Evolutionary conservation across 2,329 filamentous ascomycete genomes (phyloP), one percentile per base, ranked within the genome.

Genomic region (Cladorrhinum sp.): DNA sequence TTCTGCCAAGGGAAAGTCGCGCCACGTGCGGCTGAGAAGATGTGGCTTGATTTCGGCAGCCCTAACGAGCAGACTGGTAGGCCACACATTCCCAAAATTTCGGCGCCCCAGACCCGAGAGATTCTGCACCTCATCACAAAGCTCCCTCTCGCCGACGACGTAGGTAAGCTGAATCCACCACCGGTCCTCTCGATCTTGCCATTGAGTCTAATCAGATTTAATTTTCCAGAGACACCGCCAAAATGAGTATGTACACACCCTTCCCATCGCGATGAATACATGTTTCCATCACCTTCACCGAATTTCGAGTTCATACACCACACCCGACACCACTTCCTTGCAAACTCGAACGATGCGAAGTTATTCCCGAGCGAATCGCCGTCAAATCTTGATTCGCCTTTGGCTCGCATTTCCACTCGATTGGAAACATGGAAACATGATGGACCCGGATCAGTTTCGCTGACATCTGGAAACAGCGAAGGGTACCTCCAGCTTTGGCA

Each of bases 401-500:
- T 18, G 18, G 4, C n/a, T 46, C 42, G 42, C 16, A 46, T 46
- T 16, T 46, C n/a, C 2, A 20, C 3, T 46, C 42, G 18, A 21
- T 56, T 16, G 55, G 33, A 42, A 52, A 55, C n/a, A 36, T 12
- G 39, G 28, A 46, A 23, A 50, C n/a, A 12, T 8, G 18, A 39
- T 20, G 54, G 14, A 28, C 66, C 50, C 57, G 64, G 52, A 59
- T 20, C 65, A 63, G 51, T 60, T 61, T 61, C 61, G 65, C 67
- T 74, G 72, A 71, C 66, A 55, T 54, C 55, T 48, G 28, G 51
- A n/a, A 57, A 66, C 70, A 83, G 80, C 80, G 72, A 83, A 83
- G 80, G 81, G 81, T 79, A 83, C 81, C 72, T 81, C 80, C 73
- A 82, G 79, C 74, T 82, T 82, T 73, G 79, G 79, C 76, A 82